phyloP scores from a whole-genome alignment of 2,329 filamentous ascomycete species.

The Corinectria fuckeliana region DNA sequence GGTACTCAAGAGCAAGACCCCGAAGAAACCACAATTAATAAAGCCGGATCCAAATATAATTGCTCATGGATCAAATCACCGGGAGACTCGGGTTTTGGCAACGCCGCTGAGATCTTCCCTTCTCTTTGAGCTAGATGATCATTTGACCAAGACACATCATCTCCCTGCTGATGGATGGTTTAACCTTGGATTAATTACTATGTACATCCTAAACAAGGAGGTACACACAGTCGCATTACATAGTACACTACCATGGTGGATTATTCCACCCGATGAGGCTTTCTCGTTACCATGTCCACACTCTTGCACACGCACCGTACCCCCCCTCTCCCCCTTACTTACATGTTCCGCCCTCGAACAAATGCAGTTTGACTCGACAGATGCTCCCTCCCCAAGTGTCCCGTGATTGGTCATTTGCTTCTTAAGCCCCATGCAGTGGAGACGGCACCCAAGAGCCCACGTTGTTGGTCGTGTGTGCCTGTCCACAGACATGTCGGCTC shows the following conservation, averaged over 20 bases:
- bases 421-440: constrained; percentile 19
- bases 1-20: background rate
- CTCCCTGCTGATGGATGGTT: constrained; percentile 3
- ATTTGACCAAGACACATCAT: background rate
- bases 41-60: background rate
- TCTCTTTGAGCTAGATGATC: background rate
- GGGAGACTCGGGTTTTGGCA: background rate
- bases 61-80: background rate
- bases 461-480: constrained; percentile 13
- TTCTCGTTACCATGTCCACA: constrained; percentile 10
- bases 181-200: constrained; percentile 9
- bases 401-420: constrained; percentile 17
- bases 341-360: constrained; percentile 14
- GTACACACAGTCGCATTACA: constrained; percentile 1
- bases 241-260: constrained; percentile 1
- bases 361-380: constrained; percentile 23
- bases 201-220: background rate
- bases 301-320: constrained; percentile 12
- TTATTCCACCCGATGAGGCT: constrained; percentile 13
- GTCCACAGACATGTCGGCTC: background rate
- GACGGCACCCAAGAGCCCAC: constrained; percentile 20
- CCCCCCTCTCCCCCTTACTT: background rate
- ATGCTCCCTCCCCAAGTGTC: constrained; percentile 3
- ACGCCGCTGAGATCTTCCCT: background rate
- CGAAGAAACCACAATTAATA: background rate